Conservation (phyloP, 345 rosid species). For the Acer saccharum region DNA sequence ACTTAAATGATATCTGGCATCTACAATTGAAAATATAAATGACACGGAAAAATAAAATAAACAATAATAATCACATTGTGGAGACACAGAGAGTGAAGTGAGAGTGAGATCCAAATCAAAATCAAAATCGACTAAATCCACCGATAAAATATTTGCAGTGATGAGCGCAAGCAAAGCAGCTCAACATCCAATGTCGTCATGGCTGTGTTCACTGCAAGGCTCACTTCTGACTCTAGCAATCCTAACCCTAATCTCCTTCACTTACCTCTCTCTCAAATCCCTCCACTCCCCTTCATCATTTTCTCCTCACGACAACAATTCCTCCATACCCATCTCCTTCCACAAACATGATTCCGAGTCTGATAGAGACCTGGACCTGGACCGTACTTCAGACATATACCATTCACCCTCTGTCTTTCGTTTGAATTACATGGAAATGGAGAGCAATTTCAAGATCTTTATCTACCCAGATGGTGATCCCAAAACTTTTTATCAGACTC, state of each 20-base stretch:
- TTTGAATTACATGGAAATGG: slow-evolving; percentile 79
- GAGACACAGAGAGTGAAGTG: too few species aligned
- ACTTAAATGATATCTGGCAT: too few species aligned
- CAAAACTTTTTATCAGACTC: slow-evolving; percentile 81
- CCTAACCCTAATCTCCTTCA: slow-evolving; percentile 68
- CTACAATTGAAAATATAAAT: too few species aligned
- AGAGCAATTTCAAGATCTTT: slow-evolving; percentile 75
- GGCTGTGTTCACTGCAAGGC: slow-evolving; percentile 61
- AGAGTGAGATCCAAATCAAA: background rate
- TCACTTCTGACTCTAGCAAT: slow-evolving; percentile 66
- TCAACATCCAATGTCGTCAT: slow-evolving; percentile 7
- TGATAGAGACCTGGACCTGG: slow-evolving; percentile 11
- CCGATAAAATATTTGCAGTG: background rate
- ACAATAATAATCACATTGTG: too few species aligned
- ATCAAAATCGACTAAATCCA: background rate
- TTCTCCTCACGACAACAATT: slow-evolving; percentile 20
- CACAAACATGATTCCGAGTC: background rate
- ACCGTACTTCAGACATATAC: slow-evolving; percentile 51
- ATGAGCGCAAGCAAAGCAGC: slow-evolving; percentile 12
- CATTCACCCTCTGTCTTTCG: slow-evolving; percentile 66
- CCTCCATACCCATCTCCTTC: slow-evolving; percentile 12
- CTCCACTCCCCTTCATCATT: slow-evolving; percentile 39
- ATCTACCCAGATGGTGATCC: slow-evolving; percentile 97
- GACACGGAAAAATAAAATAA: too few species aligned
- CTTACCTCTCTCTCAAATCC: slow-evolving; percentile 67